Conservation (phyloP, 83 land plant species). For the Thuja plicata region DNA sequence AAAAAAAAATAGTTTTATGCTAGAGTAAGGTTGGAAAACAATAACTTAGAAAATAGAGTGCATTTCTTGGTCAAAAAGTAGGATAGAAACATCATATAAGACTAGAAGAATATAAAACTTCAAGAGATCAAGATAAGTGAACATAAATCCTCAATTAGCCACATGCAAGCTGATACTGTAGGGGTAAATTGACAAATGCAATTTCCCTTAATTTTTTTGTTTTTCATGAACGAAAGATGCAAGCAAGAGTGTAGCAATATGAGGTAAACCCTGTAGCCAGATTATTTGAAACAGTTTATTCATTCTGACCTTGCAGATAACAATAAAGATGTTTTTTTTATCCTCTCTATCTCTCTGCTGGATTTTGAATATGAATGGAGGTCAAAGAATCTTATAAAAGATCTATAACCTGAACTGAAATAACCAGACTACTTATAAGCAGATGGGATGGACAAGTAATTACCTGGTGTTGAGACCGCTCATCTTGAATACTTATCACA, state of each 20-base stretch:
- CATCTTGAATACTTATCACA: conserved; percentile 89
- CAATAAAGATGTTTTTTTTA: background rate
- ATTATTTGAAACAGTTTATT: background rate
- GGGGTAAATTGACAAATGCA: background rate
- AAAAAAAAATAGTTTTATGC: too few relatives aligned
- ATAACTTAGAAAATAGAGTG: too few relatives aligned
- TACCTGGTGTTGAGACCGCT: conserved; percentile 94
- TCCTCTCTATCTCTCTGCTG: background rate
- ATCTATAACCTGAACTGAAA: background rate
- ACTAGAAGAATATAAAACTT: background rate
- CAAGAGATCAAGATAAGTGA: background rate
- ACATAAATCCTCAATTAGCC: background rate
- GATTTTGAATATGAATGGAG: background rate
- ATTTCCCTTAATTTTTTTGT: background rate
- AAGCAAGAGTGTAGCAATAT: background rate
- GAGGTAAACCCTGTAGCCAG: background rate
- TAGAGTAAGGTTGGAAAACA: too few relatives aligned
- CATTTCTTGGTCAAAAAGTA: background rate
- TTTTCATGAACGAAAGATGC: background rate
- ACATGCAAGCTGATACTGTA: background rate
- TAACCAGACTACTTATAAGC: background rate
- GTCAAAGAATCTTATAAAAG: background rate
- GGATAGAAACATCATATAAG: background rate
- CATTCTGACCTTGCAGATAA: background rate
- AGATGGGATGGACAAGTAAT: conserved; percentile 10